Conservation (phyloP, 371 early-diverging fungal species). For the Apophysomyces sp. region DNA sequence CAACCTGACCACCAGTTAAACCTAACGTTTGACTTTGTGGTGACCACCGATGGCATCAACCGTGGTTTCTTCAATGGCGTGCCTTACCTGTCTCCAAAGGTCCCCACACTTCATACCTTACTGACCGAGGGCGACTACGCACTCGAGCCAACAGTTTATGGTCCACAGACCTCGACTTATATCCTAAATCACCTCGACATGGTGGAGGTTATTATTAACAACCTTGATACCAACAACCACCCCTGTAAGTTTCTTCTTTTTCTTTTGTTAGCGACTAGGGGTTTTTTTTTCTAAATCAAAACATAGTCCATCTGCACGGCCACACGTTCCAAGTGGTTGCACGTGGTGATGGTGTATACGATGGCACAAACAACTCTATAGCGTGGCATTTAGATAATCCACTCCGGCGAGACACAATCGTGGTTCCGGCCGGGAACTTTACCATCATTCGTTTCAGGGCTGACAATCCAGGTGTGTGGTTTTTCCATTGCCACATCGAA, state of each 20-base stretch:
- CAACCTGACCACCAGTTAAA: slow-evolving; percentile 48
- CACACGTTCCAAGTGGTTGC: slow-evolving; percentile 60
- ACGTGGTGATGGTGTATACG: slow-evolving; percentile 46
- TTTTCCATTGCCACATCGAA: slow-evolving; percentile 80
- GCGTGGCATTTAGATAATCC: slow-evolving; percentile 54
- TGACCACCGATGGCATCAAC: slow-evolving; percentile 73
- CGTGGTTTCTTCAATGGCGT: slow-evolving; percentile 81
- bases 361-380: slow-evolving; percentile 30
- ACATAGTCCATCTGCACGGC: slow-evolving; percentile 59
- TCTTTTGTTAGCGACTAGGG: neutral
- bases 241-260: slow-evolving; percentile 33
- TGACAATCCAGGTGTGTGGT: slow-evolving; percentile 53
- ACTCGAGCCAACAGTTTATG: slow-evolving; percentile 59
- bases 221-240: slow-evolving; percentile 45
- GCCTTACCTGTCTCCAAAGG: slow-evolving; percentile 67
- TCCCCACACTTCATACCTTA: slow-evolving; percentile 71
- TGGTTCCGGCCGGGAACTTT: slow-evolving; percentile 48
- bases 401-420: slow-evolving; percentile 57
- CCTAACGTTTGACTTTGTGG: slow-evolving; percentile 63
- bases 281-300: neutral
- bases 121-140: slow-evolving; percentile 59
- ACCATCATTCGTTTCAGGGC: slow-evolving; percentile 57
- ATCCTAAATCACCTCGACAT: slow-evolving; percentile 53
- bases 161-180: slow-evolving; percentile 54
- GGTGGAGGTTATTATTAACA: slow-evolving; percentile 61